Evolutionary conservation across 495 filamentous ascomycete genomes (phyloP), one percentile per base, ranked within the genome.

Genomic region (Aspergillus indologenus): DNA sequence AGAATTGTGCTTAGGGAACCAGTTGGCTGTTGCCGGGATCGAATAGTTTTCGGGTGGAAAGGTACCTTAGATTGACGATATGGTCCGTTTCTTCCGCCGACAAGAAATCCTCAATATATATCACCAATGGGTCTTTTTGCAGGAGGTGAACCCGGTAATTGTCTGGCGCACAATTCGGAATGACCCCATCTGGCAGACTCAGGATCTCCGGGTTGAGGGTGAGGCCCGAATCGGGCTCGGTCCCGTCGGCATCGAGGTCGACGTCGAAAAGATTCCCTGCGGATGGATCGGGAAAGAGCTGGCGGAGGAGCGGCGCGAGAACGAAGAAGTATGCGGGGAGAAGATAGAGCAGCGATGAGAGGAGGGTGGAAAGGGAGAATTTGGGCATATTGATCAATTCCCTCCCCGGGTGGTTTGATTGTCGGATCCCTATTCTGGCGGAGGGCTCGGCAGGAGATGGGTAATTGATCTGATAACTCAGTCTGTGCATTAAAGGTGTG

Each of bases 21-120:
- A 40, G 48, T 11, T n/a, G 42, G 15, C 23, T 23, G 77, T 57
- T 45, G 34, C 43, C 15, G 23, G 45, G 17, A 45, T 29, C 20
- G 57, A 21, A 47, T 12, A 21, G 43, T 40, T 44, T 18, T 26
- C 29, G 42, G 20, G n/a, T 23, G 24, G 20, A 40, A 26, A 57
- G 53, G 45, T 73, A 83, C 83, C 79, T 83, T 24, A 80, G 70
- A 6, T 75, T 59, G 2, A 85, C 64, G 8, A 86, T 59, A 60
- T 83, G 79, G 19, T 74, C 70, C 3, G 77, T 74, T 65, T 86
- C 84, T 0, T 63, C 54, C 4, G 61, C 64, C 15, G 71, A 76
- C 22, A 86, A 61, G 67, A 86, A 86, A 57, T 73, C 69, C 67
- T 82, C 75, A 51, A 86, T 76, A 64, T 86, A 86, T 7, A 85